Evolutionary conservation across 129 eudicot genomes (phyloP).

Genomic region (Saussurea involucrata): DNA sequence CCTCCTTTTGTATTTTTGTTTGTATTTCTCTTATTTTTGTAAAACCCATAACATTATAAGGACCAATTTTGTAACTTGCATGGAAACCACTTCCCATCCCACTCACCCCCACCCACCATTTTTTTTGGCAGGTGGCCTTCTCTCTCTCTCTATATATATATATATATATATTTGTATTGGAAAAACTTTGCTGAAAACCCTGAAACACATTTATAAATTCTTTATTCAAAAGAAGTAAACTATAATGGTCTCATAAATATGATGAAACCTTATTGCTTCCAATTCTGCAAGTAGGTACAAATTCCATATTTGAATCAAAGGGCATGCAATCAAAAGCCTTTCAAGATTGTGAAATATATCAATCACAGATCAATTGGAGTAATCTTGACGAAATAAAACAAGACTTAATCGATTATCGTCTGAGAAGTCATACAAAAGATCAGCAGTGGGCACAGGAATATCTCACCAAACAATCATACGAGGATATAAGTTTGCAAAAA

Average conservation of each 20-base stretch:
- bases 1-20: no score
- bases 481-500: slow-evolving; percentile 8
- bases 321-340: not conserved
- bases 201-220: no score
- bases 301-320: not conserved
- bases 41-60: no score
- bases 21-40: no score
- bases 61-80: no score
- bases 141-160: no score
- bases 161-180: no score
- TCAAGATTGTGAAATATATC: no score
- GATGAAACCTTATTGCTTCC: not conserved
- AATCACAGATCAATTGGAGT: not conserved
- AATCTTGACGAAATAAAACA: not conserved
- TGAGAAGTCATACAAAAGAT: not conserved
- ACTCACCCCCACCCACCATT: no score
- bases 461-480: slow-evolving; percentile 26
- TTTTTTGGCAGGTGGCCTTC: no score
- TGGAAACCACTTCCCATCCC: no score
- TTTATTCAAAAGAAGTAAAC: not conserved
- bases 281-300: not conserved
- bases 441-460: not conserved
- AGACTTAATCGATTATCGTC: not conserved
- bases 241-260: not conserved
- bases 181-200: no score